Evolutionary conservation across 2,329 filamentous ascomycete species (phyloP), one percentile per base, ranked within the genome.

Genomic region (Ceratocystis diversiconidia): DNA sequence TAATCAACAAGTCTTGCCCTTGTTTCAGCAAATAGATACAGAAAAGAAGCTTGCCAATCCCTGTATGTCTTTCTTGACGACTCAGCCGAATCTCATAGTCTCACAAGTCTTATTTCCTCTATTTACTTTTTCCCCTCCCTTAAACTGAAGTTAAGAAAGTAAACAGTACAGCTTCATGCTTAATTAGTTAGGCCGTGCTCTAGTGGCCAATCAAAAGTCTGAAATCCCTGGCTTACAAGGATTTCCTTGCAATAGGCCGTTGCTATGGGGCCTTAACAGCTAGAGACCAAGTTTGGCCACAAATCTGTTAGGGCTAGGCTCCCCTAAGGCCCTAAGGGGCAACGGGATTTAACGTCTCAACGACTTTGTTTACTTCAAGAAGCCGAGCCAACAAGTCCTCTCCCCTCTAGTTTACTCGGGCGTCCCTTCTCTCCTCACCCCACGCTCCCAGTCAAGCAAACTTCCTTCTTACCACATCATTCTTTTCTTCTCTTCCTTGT

Each of bases 151-250:
- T 44, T 50, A 28, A 19, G 25, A 65, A 66, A 62, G 64, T 66
- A 66, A 66, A 66, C 60, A 66, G 63, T 10, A 50, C 64, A 60
- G 32, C 55, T 41, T 36, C 28, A 59, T 59, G 25, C 55, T 59
- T 59, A 59, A 59, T 59, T 59, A n/a, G 6, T 32, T 36, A 2
- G 12, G 55, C 12, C 7, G 61, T 48, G 61, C 41, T 19, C 25
- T 2, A 48, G 7, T 5, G n/a, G 36, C 61, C 61, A 62, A 62
- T 62, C 61, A 62, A 12, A 22, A 5, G 25, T 8, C 28, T 17
- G n/a, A 6, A 50, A 48, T 32, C 19, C 6, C 8, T 6, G 43
- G n/a, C n/a, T 46, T 48, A 41, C 61, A 62, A 44, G 61, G 61
- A 5, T 19, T 5, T 3, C 15, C 61, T 17, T 8, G 8, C 6